Conservation (phyloP, 1,284 basidiomycete species). For the Earliella scabrosa region DNA sequence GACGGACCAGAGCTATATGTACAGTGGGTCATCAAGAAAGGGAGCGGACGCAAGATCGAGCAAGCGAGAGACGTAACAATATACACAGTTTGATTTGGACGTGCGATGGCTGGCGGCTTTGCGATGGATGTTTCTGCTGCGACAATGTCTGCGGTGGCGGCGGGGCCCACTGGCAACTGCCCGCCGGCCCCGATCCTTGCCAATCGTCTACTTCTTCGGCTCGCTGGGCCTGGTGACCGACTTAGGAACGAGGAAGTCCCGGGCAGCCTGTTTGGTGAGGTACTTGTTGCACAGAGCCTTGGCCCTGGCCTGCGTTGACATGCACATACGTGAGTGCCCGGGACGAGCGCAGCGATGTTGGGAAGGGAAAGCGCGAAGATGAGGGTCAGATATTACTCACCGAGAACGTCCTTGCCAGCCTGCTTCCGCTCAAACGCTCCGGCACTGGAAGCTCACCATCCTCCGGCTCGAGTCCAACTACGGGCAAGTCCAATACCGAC, state of each 20-base stretch:
- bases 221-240: not conserved
- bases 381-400: constrained; percentile 2
- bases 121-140: constrained; percentile 1
- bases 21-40: not conserved
- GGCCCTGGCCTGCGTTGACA: not conserved
- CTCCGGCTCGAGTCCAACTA: not conserved
- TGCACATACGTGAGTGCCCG: no score
- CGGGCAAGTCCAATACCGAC: not conserved
- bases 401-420: not conserved
- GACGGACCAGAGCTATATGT: no score
- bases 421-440: constrained; percentile 4
- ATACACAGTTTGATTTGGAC: not conserved
- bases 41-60: no score
- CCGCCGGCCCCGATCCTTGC: no score
- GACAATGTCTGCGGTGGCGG: not conserved
- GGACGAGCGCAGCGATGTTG: no score
- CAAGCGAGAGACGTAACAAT: not conserved
- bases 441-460: not conserved
- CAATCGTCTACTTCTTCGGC: not conserved
- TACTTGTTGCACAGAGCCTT: not conserved
- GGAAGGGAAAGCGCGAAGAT: no score
- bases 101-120: not conserved
- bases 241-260: not conserved
- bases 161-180: no score
- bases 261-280: not conserved